These are phyloP conservation scores for Huntiella abstrusa DNA, from an alignment of 2,329 filamentous ascomycete species.

Conservation along the genomic window DNA sequence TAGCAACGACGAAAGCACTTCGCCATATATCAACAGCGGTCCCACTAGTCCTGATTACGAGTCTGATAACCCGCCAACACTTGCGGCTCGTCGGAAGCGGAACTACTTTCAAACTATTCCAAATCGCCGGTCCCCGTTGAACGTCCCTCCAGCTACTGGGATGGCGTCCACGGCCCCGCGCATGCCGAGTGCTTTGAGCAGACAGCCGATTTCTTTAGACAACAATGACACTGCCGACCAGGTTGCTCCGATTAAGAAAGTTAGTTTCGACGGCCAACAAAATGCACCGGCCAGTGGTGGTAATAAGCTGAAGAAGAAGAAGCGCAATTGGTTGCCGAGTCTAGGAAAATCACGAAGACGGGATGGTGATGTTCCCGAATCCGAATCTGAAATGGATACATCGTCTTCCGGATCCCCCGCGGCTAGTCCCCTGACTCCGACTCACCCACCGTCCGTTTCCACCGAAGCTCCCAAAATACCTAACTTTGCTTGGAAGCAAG, in stretches of 20 bases:
- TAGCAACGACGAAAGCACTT: too few relatives aligned
- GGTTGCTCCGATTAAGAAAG: background rate
- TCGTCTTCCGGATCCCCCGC: background rate
- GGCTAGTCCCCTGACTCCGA: background rate
- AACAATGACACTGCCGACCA: background rate
- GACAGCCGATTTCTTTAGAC: background rate
- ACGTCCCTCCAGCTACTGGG: too few relatives aligned
- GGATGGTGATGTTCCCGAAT: background rate
- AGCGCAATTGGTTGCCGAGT: slow-evolving; percentile 4
- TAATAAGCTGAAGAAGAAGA: slow-evolving; percentile 4
- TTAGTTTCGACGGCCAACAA: slow-evolving; percentile 9
- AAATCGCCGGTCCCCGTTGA: slow-evolving; percentile 34
- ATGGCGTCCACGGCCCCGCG: too few relatives aligned
- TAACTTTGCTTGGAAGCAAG: slow-evolving; percentile 6
- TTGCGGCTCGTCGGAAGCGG: background rate
- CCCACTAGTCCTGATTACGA: too few relatives aligned
- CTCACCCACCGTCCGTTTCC: background rate
- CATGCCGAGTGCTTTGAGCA: too few relatives aligned
- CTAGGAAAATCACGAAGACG: slow-evolving; percentile 3
- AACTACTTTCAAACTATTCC: slow-evolving; percentile 43
- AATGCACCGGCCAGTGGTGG: slow-evolving; percentile 6
- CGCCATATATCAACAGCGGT: too few relatives aligned
- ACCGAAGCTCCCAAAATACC: slow-evolving; percentile 1
- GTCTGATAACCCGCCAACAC: background rate
- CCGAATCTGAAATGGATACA: slow-evolving; percentile 1